Conservation (phyloP, 1,284 basidiomycete species). For the Stereum hirsutum region DNA sequence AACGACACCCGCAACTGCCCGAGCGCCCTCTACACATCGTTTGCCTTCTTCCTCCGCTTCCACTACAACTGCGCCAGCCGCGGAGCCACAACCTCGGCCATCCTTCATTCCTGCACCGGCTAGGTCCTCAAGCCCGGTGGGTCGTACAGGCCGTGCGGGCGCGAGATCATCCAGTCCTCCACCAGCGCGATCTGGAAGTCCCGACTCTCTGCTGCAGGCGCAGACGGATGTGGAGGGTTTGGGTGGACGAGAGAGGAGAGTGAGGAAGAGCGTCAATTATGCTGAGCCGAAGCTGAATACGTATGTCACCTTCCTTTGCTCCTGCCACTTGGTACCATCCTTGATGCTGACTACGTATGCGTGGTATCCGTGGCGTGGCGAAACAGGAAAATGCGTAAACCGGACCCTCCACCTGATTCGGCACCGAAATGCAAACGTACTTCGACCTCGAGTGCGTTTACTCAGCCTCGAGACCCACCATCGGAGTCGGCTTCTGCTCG, state of each 20-base stretch:
- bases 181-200: conserved; percentile 35
- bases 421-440: conserved; percentile 25
- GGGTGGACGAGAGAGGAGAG: conserved; percentile 55
- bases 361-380: background rate
- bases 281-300: conserved; percentile 85
- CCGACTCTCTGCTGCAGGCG: conserved; percentile 35
- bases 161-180: conserved; percentile 28
- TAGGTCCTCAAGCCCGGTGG: too few relatives aligned
- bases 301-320: conserved; percentile 34
- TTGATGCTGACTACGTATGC: background rate
- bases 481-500: too few relatives aligned
- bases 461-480: too few relatives aligned
- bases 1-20: too few relatives aligned
- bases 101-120: too few relatives aligned
- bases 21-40: conserved; percentile 30
- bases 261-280: conserved; percentile 80
- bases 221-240: conserved; percentile 24
- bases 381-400: conserved; percentile 84
- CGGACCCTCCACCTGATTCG: conserved; percentile 42
- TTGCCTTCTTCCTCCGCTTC: conserved; percentile 32
- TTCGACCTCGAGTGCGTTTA: conserved; percentile 25
- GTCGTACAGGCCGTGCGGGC: too few relatives aligned
- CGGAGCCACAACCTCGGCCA: too few relatives aligned
- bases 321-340: conserved; percentile 7
- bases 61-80: too few relatives aligned